A percentile compares a stretch with the other conserved stretches of the same genome.
Conservation (phyloP, 768 basidiomycete species). For the Punctularia strigosozonata region DNA sequence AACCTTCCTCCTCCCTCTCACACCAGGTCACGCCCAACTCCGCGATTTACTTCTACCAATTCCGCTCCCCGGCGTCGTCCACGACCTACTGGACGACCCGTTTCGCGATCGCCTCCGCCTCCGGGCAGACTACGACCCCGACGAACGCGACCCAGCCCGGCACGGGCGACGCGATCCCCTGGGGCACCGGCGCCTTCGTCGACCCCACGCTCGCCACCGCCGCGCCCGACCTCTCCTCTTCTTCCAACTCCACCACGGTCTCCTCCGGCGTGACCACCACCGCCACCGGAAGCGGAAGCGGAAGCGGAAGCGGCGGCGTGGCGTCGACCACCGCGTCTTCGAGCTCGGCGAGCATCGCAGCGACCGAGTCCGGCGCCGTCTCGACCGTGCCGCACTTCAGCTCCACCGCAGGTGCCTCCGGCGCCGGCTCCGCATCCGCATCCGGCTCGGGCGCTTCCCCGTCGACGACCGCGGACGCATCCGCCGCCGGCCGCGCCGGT, state of each 20-base stretch:
- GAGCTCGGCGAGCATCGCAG: too few relatives aligned
- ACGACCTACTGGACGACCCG: constrained; percentile 58
- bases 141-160: constrained; percentile 41
- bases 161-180: constrained; percentile 35
- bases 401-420: too few relatives aligned
- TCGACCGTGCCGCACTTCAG: too few relatives aligned
- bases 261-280: too few relatives aligned
- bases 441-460: too few relatives aligned
- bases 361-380: too few relatives aligned
- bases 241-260: not conserved
- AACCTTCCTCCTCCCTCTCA: not conserved
- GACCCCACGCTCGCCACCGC: constrained; percentile 25
- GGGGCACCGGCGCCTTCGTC: constrained; percentile 51
- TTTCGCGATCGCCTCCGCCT: constrained; percentile 53
- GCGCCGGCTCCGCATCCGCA: too few relatives aligned
- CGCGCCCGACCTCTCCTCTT: constrained; percentile 8
- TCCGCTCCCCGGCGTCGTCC: constrained; percentile 31
- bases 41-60: constrained; percentile 75
- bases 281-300: too few relatives aligned
- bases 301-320: too few relatives aligned
- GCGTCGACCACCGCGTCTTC: too few relatives aligned
- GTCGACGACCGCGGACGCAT: too few relatives aligned
- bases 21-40: constrained; percentile 49
- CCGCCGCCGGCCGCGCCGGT: too few relatives aligned
- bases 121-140: constrained; percentile 34